Evolutionary conservation across 148 eudicot genomes (phyloP), one percentile per base, ranked within the genome.

Genomic region (Nyssa sinensis): DNA sequence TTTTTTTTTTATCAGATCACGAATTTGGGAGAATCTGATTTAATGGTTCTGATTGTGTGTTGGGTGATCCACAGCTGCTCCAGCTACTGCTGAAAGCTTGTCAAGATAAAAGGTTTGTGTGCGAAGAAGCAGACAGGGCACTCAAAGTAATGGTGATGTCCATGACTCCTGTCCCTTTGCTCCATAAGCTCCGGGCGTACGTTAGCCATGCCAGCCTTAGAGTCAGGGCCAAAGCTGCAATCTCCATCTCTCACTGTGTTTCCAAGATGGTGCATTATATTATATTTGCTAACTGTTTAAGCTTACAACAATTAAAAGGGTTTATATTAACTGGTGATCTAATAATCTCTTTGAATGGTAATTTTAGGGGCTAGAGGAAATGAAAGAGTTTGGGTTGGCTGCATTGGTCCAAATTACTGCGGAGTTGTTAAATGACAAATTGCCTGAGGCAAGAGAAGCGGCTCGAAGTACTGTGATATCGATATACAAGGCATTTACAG

Each of bases 401-500:
- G 31, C 82, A 13, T 64, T 92, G 82, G 70, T 92, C 58, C 87
- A 88, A 73, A 81, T 77, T 24, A 90, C 88, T 24, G 85, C 90
- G 5, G 82, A 92, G 60, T 66, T 89, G 85, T 67, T 90, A 51
- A 95, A 89, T 30, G 97, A 95, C 73, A 90, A 86, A 75, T 97
- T 92, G 19, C 98, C 97, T 0, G 97, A 92, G 81, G 96, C 98
- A 49, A 95, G 97, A 74, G 98, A 95, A 71, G 98, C 94, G 61
- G 98, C 97, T 49, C 84, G 98, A 31, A 81, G 86, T 31, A 90
- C 86, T 37, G 84, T 84, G 61, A 71, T 80, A 64, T 85, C 87
- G 1, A 71, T 90, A 37, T 77, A 86, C 76, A 75, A 79, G 75
- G 74, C 79, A 28, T 74, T 85, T 44, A 83, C 83, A 65, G 83